phyloP scores from a whole-genome alignment of 2,329 filamentous ascomycete genomes.

The Cytospora paraplurivora region DNA sequence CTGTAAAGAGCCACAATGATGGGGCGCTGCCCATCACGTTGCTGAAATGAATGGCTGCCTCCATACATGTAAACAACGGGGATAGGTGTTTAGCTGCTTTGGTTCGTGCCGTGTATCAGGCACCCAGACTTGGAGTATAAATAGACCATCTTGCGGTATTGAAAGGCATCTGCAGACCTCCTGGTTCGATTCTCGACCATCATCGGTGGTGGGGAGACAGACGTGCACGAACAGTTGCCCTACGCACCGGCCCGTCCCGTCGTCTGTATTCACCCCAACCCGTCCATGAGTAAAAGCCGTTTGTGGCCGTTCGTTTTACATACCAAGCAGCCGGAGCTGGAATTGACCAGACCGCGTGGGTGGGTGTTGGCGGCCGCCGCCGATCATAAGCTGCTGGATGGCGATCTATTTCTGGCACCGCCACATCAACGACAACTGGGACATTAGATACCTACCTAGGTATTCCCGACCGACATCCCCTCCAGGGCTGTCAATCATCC shows the following conservation, averaged over 20 bases:
- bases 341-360: background rate
- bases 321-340: background rate
- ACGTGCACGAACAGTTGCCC: no score
- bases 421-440: background rate
- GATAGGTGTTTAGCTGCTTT: background rate
- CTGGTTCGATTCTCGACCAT: no score
- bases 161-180: no score
- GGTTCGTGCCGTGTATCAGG: no score
- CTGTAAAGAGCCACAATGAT: slow-evolving; percentile 42
- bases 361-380: background rate
- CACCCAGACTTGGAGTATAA: no score
- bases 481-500: slow-evolving; percentile 2
- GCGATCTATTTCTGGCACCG: slow-evolving; percentile 27
- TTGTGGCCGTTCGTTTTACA: background rate
- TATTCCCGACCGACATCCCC: slow-evolving; percentile 1
- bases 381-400: background rate
- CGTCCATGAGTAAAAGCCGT: background rate
- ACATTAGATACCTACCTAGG: no score
- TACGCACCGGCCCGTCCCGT: no score
- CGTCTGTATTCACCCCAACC: background rate
- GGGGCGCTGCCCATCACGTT: background rate
- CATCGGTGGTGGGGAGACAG: no score
- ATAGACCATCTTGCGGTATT: no score
- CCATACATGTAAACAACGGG: background rate
- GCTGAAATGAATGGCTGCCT: background rate